A percentile compares a stretch with the other conserved stretches of the same genome.
These are phyloP conservation scores for Macrophomina phaseolina DNA, from an alignment of 2,329 filamentous ascomycete genomes.

Conservation along the genomic window DNA sequence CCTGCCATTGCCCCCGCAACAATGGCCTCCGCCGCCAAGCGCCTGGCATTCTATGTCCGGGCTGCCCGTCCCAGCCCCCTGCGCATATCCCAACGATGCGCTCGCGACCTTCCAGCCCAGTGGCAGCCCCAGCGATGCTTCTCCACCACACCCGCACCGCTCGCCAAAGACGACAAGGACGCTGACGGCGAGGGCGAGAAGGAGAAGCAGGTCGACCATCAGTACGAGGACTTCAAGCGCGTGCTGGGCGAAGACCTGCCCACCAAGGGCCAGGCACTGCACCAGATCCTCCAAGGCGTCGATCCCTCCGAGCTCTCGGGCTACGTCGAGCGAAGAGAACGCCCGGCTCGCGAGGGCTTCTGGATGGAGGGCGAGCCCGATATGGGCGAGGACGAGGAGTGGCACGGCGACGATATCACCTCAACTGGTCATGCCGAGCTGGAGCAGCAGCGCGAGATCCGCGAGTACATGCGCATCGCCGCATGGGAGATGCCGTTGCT, in stretches of 20 bases:
- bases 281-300: constrained; percentile 12
- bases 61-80: not conserved
- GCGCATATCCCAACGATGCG: not conserved
- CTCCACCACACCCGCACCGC: constrained; percentile 13
- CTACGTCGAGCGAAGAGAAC: not conserved
- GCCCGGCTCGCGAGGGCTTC: constrained; percentile 34
- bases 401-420: constrained; percentile 79
- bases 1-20: constrained; percentile 16
- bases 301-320: constrained; percentile 5
- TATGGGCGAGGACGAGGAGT: constrained; percentile 34
- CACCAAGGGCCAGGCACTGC: constrained; percentile 5
- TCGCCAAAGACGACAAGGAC: constrained; percentile 19
- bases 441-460: constrained; percentile 83
- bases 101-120: not conserved
- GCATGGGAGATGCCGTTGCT: constrained; percentile 97
- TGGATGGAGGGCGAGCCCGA: constrained; percentile 43
- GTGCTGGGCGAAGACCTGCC: constrained; percentile 24
- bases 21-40: constrained; percentile 27
- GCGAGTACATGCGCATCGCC: constrained; percentile 84
- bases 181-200: constrained; percentile 10
- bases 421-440: constrained; percentile 83
- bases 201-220: not conserved
- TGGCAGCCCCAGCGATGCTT: constrained; percentile 26
- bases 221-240: constrained; percentile 24
- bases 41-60: constrained; percentile 25